These are phyloP conservation scores for Penicillium bialowiezense DNA, from an alignment of 495 filamentous ascomycete genomes.

Conservation along the genomic window DNA sequence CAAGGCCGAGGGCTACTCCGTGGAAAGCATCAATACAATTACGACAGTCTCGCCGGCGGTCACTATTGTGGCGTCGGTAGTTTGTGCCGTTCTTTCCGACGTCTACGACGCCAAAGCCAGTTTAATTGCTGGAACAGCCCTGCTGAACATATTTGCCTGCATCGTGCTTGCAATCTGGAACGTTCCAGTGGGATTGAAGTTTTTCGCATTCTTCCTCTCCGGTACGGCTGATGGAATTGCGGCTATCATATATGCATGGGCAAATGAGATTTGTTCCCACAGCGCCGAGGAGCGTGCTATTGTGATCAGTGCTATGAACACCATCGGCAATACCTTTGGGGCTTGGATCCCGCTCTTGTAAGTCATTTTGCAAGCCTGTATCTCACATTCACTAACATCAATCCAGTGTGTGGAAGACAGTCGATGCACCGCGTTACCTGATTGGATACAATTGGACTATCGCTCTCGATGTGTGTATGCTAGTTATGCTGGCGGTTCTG, in stretches of 20 bases:
- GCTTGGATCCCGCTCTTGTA: constrained; percentile 27
- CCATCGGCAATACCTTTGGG: constrained; percentile 47
- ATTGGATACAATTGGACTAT: constrained; percentile 29
- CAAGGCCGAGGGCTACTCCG: constrained; percentile 38
- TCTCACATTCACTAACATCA: constrained; percentile 1
- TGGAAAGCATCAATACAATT: constrained; percentile 41
- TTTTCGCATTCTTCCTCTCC: constrained; percentile 43
- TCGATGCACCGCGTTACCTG: constrained; percentile 26
- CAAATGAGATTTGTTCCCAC: constrained; percentile 53
- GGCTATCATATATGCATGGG: constrained; percentile 40
- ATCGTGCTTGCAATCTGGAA: constrained; percentile 47
- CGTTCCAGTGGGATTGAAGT: constrained; percentile 43
- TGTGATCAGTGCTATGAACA: constrained; percentile 53
- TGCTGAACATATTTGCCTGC: constrained; percentile 33
- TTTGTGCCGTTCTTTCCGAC: constrained; percentile 44
- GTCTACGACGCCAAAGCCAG: constrained; percentile 34
- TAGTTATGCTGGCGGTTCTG: constrained; percentile 22
- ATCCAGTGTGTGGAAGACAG: constrained; percentile 25
- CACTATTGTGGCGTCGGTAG: constrained; percentile 38
- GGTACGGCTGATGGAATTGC: constrained; percentile 27
- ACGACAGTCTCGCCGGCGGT: constrained; percentile 38
- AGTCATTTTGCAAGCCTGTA: constrained; percentile 1
- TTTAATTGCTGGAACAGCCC: constrained; percentile 37
- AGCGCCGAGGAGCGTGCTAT: constrained; percentile 57
- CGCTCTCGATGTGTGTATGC: constrained; percentile 28